A percentile compares a stretch with the other conserved stretches of the same genome.
Conservation (phyloP, 495 filamentous ascomycete genomes). For the Annulohypoxylon moriforme region DNA sequence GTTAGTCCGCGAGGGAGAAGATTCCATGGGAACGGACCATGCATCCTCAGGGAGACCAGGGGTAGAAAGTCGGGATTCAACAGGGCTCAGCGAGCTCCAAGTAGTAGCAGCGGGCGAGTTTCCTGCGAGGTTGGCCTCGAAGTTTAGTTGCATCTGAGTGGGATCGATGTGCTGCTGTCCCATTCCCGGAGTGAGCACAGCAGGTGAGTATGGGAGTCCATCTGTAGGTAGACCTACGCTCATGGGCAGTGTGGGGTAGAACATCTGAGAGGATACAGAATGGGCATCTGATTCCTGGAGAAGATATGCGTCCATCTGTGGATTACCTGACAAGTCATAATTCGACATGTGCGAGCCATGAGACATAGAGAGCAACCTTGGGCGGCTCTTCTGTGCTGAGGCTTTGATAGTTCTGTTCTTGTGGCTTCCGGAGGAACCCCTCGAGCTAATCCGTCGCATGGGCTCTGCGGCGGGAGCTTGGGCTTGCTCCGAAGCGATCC, state of each 20-base stretch:
- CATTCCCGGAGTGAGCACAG: constrained; percentile 51
- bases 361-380: constrained; percentile 58
- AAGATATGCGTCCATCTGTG: constrained; percentile 60
- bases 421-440: constrained; percentile 60
- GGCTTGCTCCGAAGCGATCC: constrained; percentile 52
- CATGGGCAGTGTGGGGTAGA: constrained; percentile 54
- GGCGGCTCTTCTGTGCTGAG: constrained; percentile 56
- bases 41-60: constrained; percentile 59
- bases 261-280: constrained; percentile 55
- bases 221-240: constrained; percentile 53
- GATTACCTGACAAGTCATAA: constrained; percentile 63
- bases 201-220: constrained; percentile 55
- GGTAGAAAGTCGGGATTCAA: constrained; percentile 61
- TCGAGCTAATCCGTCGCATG: constrained; percentile 61
- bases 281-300: constrained; percentile 60
- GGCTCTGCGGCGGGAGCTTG: constrained; percentile 55
- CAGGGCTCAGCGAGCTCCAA: constrained; percentile 62
- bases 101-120: constrained; percentile 57
- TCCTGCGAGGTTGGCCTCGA: constrained; percentile 55
- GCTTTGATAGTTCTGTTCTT: constrained; percentile 60
- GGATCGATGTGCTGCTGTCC: constrained; percentile 55
- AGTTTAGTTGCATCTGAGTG: constrained; percentile 58
- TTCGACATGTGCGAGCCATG: constrained; percentile 60
- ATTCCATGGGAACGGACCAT: constrained; percentile 57
- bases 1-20: constrained; percentile 58